Evolutionary conservation across 257 asterid species (phyloP), one percentile per base, ranked within the genome.

Genomic region (Salvia miltiorrhiza): DNA sequence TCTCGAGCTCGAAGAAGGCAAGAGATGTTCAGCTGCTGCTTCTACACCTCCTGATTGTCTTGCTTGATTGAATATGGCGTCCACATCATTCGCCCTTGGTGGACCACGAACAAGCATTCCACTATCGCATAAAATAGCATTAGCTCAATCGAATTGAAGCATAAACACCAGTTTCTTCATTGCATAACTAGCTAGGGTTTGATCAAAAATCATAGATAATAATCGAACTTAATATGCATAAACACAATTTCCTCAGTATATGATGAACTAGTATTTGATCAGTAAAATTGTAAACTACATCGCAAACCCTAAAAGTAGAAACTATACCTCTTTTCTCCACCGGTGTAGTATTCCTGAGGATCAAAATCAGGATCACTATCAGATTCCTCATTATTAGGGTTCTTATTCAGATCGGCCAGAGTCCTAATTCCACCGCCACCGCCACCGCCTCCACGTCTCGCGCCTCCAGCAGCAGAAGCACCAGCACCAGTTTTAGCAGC

Each of bases 91-190:
- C 17, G 70, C 71, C 66, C 73, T 92, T 5, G 92, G 78, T 44
- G 96, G 95, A 73, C 83, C 97, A 77, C 78, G 95, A 63, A 92
- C 96, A 67, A 92, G 86, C 92, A 89, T 87, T 52, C 95, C 97
- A 77, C 97, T 92, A 76, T 44, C 73, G 72, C 55, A 71, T 7
- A 61, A 2, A 57, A 60, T 24, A 35, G 26, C 55, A 74, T 74
- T 45, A 37, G 67, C 26, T 56, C 55, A 64, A 48, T 20, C 19
- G 28, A 12, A 77, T 32, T 52, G 20, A 64, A 49, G 40, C 58
- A 32, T 12, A 61, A 5, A 28, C 23, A 28, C 20, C 4, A 23
- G 30, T 9, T 39, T 33, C 45, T 40, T 53, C 71, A 26, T 4
- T 20, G 26, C 24, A 24, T 17, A 23, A 16, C 6, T 28, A 59